Percentiles rank a stretch among this genome's conserved stretches.
Conservation (phyloP, 331 rosid species). For the Acacia concinna region DNA sequence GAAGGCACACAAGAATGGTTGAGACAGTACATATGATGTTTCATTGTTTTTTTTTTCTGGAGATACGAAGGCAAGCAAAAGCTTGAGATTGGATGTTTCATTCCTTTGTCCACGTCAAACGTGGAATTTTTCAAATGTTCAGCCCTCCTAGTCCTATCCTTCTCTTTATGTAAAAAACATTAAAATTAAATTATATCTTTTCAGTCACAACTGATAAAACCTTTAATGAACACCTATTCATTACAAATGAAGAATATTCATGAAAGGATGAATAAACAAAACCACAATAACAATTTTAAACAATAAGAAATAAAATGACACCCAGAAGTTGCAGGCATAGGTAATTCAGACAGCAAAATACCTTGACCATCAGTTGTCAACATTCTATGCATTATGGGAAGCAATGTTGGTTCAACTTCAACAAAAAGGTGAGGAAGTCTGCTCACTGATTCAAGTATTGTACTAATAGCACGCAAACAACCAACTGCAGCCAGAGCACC, state of each 20-base stretch:
- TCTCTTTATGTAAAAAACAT: too few relatives aligned
- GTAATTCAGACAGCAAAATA: conserved; percentile 29
- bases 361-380: conserved; percentile 97
- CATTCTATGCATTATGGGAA: conserved; percentile 92
- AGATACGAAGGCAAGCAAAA: too few relatives aligned
- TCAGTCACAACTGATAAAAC: background rate
- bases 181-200: background rate
- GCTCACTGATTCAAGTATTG: conserved; percentile 98
- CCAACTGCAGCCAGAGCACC: conserved; percentile 98
- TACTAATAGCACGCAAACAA: conserved; percentile 95
- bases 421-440: conserved; percentile 85
- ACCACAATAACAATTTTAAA: background rate
- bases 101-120: background rate
- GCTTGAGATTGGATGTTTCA: too few relatives aligned
- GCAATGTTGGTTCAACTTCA: conserved; percentile 84
- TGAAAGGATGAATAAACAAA: background rate
- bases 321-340: conserved; percentile 18
- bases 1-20: background rate
- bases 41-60: too few relatives aligned
- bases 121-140: background rate
- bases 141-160: too few relatives aligned
- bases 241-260: background rate
- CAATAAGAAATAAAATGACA: background rate
- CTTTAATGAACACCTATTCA: background rate
- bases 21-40: background rate